Base-by-base conservation (phyloP, 2,329 filamentous ascomycete genomes). In the Hymenoscyphus infarciens region DNA sequence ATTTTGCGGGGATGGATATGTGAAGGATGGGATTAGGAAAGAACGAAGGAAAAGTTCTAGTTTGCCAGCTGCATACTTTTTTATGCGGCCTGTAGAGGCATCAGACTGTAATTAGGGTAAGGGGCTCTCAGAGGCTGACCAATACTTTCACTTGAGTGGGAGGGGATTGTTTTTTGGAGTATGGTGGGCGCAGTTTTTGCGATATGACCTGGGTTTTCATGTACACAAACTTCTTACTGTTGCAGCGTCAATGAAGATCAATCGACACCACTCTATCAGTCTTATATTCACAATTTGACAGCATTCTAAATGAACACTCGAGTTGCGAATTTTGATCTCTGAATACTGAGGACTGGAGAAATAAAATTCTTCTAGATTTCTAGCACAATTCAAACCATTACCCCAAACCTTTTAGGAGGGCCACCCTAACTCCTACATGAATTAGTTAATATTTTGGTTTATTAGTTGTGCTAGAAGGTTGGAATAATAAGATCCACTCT, bases 81-180 rank as follows among this genome's bases (percentile, higher is more conserved):
- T 57, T n/a, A 33, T 57, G 25, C 38, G 35, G 8, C 56, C 22
- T 57, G 35, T 31, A 25, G 29, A 60, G 60, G 35, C 29, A 56
- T 56, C 29, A 56, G n/a, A 49, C 53, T 59, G 53, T 45, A 38
- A 57, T 25, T 57, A 11, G 39, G 56, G 39, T n/a, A 27, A 45
- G 38, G 38, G 61, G 45, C 56, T 10, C 58, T 54, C 10, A 52
- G 1, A 52, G 19, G 45, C 19, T 52, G 45, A 22, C 22, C 19
- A 42, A 16, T 16, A 45, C 39, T 56, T 53, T 56, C 59, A 61
- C 53, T 31, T 61, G 15, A 54, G 55, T 57, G 55, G 45, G 19
- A 13, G 45, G 16, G 13, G 8, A 25, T 25, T 52, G 35, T 27
- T 19, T 39, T 60, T 45, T 55, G 60, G 56, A 55, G 56, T 59